Evolutionary conservation across 192 early-diverging fungal species (phyloP).

Genomic region (Coemansia sp.): DNA sequence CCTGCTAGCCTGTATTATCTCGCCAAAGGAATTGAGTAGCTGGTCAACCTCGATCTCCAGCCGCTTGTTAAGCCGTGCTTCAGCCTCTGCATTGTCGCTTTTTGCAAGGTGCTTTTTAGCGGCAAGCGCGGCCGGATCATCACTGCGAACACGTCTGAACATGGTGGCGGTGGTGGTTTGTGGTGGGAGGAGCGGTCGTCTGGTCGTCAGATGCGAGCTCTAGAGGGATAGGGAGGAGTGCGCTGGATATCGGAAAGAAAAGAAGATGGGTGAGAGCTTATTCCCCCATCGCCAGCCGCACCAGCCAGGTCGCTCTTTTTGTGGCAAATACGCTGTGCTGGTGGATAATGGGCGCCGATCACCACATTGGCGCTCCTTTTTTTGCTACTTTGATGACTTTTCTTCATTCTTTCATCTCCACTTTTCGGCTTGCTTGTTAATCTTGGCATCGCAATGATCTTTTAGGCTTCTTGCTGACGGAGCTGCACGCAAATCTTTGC

Average conservation of each 20-base stretch:
- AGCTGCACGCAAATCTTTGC: too few species aligned
- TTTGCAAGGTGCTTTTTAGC: constrained; percentile 38
- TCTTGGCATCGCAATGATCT: too few species aligned
- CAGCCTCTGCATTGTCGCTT: constrained; percentile 26
- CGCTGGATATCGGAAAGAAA: not conserved
- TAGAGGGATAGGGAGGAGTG: too few species aligned
- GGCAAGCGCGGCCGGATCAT: constrained; percentile 23
- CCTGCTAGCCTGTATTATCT: constrained; percentile 49
- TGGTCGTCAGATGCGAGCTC: too few species aligned
- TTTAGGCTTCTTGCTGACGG: too few species aligned
- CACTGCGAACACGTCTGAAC: constrained; percentile 41
- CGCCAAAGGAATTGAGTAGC: constrained; percentile 51
- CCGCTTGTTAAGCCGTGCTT: constrained; percentile 48
- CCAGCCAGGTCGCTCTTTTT: not conserved
- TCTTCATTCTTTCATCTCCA: not conserved
- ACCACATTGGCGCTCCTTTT: not conserved
- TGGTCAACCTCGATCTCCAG: constrained; percentile 47
- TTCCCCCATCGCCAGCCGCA: not conserved
- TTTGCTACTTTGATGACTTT: not conserved
- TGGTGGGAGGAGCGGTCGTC: too few species aligned
- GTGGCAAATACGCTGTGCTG: not conserved
- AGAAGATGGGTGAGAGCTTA: not conserved
- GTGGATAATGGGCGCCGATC: not conserved
- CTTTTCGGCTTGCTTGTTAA: not conserved
- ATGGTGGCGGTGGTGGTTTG: constrained; percentile 8